Evolutionary conservation across 768 basidiomycete species (phyloP), one percentile per base, ranked within the genome.

Genomic region (Naematelia encephala): DNA sequence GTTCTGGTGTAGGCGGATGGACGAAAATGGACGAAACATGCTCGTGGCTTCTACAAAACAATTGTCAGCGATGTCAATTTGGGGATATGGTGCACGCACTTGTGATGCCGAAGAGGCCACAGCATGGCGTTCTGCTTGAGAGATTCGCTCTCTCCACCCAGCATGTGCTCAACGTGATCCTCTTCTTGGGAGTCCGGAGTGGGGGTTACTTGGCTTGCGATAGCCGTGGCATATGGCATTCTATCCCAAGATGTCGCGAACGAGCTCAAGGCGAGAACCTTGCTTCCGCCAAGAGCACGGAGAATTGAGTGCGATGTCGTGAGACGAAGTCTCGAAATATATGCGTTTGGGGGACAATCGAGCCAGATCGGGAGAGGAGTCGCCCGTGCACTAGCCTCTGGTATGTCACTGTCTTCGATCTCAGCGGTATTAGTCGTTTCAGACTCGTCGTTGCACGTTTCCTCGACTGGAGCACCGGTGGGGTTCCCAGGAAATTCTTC

Each of bases 1-100:
- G 67, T 27, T 74, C 73, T 8, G 70, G 73, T 14, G 70, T 72
- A 0, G 73, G 73, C 3, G 73, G 73, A 19, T 72, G 71, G 13
- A 72, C 68, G 42, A 62, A 69, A 42, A 74, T 73, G 8, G 71
- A 66, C 25, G 53, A 60, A 27, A 66, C 55, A 30, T 61, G 52
- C 21, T 65, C 62, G 14, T 30, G 57, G 12, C 60, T 64, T 44
- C 57, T 61, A 30, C n/a, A n/a, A n/a, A n/a, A n/a, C n/a, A n/a
- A n/a, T n/a, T n/a, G n/a, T n/a, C n/a, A n/a, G n/a, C n/a, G n/a
- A n/a, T n/a, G n/a, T n/a, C n/a, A n/a, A n/a, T n/a, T n/a, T n/a
- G 12, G 21, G 47, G 52, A 50, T 47, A 53, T 34, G 51, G 48
- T 56, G 21, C 16, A 60, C 66, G 47, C 45, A 59, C 60, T 60